These are phyloP conservation scores for Acacia confusa DNA, from an alignment of 306 rosid genomes.

Conservation along the genomic window DNA sequence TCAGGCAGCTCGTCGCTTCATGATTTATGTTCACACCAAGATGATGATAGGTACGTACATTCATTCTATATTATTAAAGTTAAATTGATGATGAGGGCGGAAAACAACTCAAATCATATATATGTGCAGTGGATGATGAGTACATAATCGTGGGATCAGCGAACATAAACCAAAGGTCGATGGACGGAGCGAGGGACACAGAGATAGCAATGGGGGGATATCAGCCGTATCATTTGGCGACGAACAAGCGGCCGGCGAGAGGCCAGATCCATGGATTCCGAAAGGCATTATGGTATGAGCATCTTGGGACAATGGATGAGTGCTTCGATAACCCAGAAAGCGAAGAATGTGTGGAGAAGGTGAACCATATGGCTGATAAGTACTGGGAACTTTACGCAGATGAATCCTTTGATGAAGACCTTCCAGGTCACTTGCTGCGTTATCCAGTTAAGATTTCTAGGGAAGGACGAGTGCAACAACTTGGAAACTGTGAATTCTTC, in stretches of 20 bases:
- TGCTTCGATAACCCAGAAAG: slow-evolving; percentile 50
- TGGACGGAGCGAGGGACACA: slow-evolving; percentile 73
- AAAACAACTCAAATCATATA: no score
- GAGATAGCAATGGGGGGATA: slow-evolving; percentile 74
- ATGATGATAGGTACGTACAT: slow-evolving; percentile 61
- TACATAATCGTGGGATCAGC: slow-evolving; percentile 72
- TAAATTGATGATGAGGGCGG: background rate
- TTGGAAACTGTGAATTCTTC: slow-evolving; percentile 57
- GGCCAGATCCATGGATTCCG: slow-evolving; percentile 69
- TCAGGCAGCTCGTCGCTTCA: slow-evolving; percentile 61
- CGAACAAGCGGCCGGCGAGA: slow-evolving; percentile 46
- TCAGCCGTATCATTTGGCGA: slow-evolving; percentile 54
- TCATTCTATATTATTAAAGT: background rate
- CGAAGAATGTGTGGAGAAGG: slow-evolving; percentile 45
- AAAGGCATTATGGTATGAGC: slow-evolving; percentile 65
- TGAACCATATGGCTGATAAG: slow-evolving; percentile 57
- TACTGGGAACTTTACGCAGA: slow-evolving; percentile 63
- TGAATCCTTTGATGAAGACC: slow-evolving; percentile 51
- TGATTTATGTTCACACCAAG: slow-evolving; percentile 75
- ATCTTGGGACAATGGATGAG: slow-evolving; percentile 57
- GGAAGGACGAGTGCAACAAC: slow-evolving; percentile 50
- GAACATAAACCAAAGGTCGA: slow-evolving; percentile 73
- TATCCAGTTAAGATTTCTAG: slow-evolving; percentile 51
- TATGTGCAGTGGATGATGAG: slow-evolving; percentile 64
- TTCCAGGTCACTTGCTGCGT: slow-evolving; percentile 66